phyloP scores from a whole-genome alignment of 192 early-diverging fungal genomes.

The Umbelopsis isabellina region DNA sequence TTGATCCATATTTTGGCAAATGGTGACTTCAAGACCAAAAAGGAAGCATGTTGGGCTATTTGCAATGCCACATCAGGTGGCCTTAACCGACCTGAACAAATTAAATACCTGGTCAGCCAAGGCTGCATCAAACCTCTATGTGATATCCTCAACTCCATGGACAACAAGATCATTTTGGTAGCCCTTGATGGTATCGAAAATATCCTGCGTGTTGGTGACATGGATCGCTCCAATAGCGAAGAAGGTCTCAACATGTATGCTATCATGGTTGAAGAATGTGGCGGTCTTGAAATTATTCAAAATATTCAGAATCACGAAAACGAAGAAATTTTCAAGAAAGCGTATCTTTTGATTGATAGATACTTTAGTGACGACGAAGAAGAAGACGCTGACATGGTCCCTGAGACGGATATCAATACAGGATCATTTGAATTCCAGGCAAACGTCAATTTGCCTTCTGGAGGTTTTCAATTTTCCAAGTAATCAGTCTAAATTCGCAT shows the following conservation, averaged over 20 bases:
- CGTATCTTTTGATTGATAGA: constrained; percentile 51
- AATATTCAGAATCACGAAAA: constrained; percentile 53
- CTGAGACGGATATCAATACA: constrained; percentile 45
- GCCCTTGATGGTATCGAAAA: constrained; percentile 52
- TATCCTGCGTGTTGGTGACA: constrained; percentile 51
- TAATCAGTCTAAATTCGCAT: neutral
- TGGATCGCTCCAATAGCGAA: constrained; percentile 28
- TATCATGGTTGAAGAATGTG: constrained; percentile 51
- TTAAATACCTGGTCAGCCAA: constrained; percentile 44
- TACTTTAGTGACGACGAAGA: constrained; percentile 52
- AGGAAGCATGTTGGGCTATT: constrained; percentile 59
- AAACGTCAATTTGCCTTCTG: constrained; percentile 64
- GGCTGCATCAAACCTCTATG: constrained; percentile 56
- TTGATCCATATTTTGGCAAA: constrained; percentile 42
- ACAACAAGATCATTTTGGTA: constrained; percentile 46
- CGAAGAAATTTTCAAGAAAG: constrained; percentile 49
- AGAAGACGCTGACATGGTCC: constrained; percentile 45
- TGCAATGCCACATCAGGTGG: constrained; percentile 49
- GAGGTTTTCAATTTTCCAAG: constrained; percentile 69
- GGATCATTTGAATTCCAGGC: constrained; percentile 76
- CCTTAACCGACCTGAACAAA: constrained; percentile 41
- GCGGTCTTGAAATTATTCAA: constrained; percentile 51
- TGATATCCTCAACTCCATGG: constrained; percentile 47
- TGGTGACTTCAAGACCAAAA: constrained; percentile 49
- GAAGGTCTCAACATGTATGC: constrained; percentile 45